phyloP scores from a whole-genome alignment of 169 alveolate species.

The Plasmodium blacklocki region DNA sequence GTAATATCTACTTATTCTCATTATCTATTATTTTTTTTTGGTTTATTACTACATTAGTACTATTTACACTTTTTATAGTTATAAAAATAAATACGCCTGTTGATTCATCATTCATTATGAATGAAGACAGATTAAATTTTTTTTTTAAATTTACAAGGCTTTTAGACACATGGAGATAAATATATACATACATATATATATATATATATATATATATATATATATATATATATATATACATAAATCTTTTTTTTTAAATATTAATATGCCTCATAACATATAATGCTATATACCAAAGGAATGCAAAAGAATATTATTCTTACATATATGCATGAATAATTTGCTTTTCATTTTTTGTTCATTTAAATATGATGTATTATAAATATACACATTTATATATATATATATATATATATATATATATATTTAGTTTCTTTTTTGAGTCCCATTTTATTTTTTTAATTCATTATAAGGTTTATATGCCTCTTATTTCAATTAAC shows the following conservation, averaged over 20 bases:
- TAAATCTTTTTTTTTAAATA: not conserved
- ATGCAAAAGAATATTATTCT: too few species aligned
- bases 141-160: slow-evolving; percentile 59
- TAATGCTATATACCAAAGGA: too few species aligned
- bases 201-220: not conserved
- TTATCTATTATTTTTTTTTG: slow-evolving; percentile 35
- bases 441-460: too few species aligned
- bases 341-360: too few species aligned
- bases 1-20: slow-evolving; percentile 53
- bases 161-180: slow-evolving; percentile 59
- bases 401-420: too few species aligned
- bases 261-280: too few species aligned
- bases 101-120: slow-evolving; percentile 57
- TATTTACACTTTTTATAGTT: slow-evolving; percentile 35
- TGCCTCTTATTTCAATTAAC: too few species aligned
- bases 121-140: slow-evolving; percentile 45
- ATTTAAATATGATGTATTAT: too few species aligned
- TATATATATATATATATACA: not conserved
- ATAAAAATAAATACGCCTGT: slow-evolving; percentile 53
- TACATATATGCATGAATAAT: too few species aligned
- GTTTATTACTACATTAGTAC: slow-evolving; percentile 30
- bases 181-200: not conserved
- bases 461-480: too few species aligned
- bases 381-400: too few species aligned
- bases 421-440: too few species aligned